Base-by-base conservation (phyloP, 2,329 filamentous ascomycete species). In the Tolypocladium tundrense region DNA sequence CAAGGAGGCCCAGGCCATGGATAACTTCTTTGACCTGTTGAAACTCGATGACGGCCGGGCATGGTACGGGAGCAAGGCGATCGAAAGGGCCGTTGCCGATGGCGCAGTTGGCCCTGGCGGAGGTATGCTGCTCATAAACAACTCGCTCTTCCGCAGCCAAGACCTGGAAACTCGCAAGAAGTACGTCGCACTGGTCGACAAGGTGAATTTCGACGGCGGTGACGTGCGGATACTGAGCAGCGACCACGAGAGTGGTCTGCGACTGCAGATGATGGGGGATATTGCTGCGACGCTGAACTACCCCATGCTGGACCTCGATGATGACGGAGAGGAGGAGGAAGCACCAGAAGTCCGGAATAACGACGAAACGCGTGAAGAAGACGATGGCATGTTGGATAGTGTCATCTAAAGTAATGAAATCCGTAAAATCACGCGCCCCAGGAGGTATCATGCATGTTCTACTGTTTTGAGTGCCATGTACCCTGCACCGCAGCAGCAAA, bases 271-370 rank as follows among this genome's bases (percentile, higher is more conserved):
- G 14, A 71, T 97, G 60, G 92, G 94, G 1, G 89, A 91, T 21
- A 88, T 99, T 61, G 94, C 93, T 19, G 91, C 91, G 1, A 88
- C 97, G 35, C 75, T 97, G 62, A 97, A 93, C 14, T 99, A 92
- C 70, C 92, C 94, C 0, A 80, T 97, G 42, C 75, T 83, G 21
- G 91, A 95, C 63, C 77, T 95, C 51, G 90, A 96, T 61, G 87
- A 92, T 40, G 85, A 88, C 2, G 85, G 77, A 3, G 76, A 76
- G 9, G 76, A 77, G 6, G 75, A 75, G 2, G 67, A 57, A 27
- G 53, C 35, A 16, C 61, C 33, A 37, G 39, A 45, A 10, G 54
- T 50, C 21, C 59, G 40, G 27, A 56, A 43, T 35, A 57, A 59
- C 39, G 61, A 50, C 41, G 58, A 60, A 37, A 60, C 63, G 13